Conservation (phyloP, 2,329 filamentous ascomycete species). For the Paramyrothecium roridum region DNA sequence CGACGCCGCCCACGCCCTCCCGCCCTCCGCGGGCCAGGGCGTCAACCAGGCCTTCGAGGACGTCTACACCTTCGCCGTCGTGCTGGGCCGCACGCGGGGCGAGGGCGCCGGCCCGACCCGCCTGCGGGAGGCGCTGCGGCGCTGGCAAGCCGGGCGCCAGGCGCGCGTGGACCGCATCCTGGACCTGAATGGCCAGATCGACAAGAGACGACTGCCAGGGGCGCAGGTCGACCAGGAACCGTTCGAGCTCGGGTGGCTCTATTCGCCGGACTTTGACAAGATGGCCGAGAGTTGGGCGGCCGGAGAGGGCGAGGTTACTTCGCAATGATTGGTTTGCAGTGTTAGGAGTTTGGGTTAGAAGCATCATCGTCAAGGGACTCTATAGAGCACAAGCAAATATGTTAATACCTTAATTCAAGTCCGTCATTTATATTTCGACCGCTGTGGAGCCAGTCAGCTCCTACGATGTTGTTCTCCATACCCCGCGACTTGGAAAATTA, state of each 20-base stretch:
- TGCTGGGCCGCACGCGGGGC: slow-evolving; percentile 25
- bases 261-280: slow-evolving; percentile 32
- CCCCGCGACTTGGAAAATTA: too few relatives aligned
- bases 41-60: slow-evolving; percentile 49
- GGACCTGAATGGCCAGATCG: slow-evolving; percentile 44
- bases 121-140: slow-evolving; percentile 4
- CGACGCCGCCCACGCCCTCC: slow-evolving; percentile 46
- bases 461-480: too few relatives aligned
- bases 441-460: too few relatives aligned
- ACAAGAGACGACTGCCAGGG: slow-evolving; percentile 41
- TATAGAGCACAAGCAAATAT: too few relatives aligned
- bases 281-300: slow-evolving; percentile 17
- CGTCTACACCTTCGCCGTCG: slow-evolving; percentile 38
- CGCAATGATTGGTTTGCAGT: not conserved
- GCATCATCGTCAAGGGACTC: too few relatives aligned
- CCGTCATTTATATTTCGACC: too few relatives aligned
- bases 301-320: not conserved
- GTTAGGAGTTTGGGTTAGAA: not conserved
- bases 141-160: slow-evolving; percentile 48
- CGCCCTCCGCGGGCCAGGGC: slow-evolving; percentile 43
- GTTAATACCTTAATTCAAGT: too few relatives aligned
- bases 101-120: slow-evolving; percentile 17
- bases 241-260: slow-evolving; percentile 40
- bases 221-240: slow-evolving; percentile 18
- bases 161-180: slow-evolving; percentile 43